Evolutionary conservation across 2,329 filamentous ascomycete species (phyloP), one percentile per base, ranked within the genome.

Genomic region (Epichloe amarillans): DNA sequence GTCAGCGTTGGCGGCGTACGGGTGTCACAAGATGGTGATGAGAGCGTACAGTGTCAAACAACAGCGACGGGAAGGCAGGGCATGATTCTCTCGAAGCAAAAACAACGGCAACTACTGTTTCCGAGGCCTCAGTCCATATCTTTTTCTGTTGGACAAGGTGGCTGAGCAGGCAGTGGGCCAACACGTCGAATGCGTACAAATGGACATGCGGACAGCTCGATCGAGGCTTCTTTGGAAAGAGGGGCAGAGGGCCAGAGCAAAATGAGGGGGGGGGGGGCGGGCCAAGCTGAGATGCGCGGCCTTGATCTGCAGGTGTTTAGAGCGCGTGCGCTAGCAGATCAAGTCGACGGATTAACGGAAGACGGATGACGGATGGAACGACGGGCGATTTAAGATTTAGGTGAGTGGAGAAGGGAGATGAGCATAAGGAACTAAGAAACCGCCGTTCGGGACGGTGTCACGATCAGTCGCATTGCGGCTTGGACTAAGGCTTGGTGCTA

Each of bases 1-100:
- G 52, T 56, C 58, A 52, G n/a, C 26, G 12, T n/a, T 17, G 4
- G n/a, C 15, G 23, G n/a, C 42, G 40, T 19, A 15, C 37, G 14
- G 37, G 37, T 38, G 37, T 23, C 21, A 19, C 19, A 12, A 17
- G 11, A 42, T 42, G 7, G 19, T 15, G 30, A 30, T 30, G 30
- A 30, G 30, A 30, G 30, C 30, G 30, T 30, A 30, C 30, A 30
- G 40, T 19, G 5, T 19, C 21, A 21, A 21, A 23, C 11, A 19
- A 42, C 5, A 12, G 40, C 19, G 40, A 17, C 19, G n/a, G 3
- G 10, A 21, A 11, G 11, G 19, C 19, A 42, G 40, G 12, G 40
- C 40, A 21, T 21, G 5, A 21, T 42, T 21, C 3, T 42, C n/a
- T 14, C 10, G 11, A 42, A 5, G 11, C 5, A 42, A 19, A 12